phyloP scores from a whole-genome alignment of 768 basidiomycete species.

The Lactarius vividus region DNA sequence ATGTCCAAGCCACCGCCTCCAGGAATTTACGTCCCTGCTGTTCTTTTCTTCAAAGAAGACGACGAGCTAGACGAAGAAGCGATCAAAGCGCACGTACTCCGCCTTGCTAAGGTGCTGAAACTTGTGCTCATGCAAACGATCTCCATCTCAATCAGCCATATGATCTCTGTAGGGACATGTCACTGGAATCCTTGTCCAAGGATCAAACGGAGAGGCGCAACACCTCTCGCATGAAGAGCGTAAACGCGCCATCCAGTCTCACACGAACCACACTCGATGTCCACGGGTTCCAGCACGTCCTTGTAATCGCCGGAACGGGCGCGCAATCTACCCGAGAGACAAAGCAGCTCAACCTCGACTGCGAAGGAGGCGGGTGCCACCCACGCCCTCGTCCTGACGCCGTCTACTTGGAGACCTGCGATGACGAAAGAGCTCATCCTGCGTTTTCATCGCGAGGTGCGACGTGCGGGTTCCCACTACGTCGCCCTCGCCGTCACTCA shows the following conservation, averaged over 20 bases:
- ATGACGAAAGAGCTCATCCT: conserved; percentile 65
- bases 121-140: background rate
- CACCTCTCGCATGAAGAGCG: conserved; percentile 74
- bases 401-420: conserved; percentile 63
- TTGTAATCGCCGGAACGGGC: conserved; percentile 82
- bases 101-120: conserved; percentile 60
- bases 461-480: conserved; percentile 17
- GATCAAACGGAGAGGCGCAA: conserved; percentile 74
- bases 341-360: conserved; percentile 60
- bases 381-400: conserved; percentile 72
- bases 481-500: conserved; percentile 18
- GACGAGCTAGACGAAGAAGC: conserved; percentile 68
- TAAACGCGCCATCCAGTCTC: conserved; percentile 54
- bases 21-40: conserved; percentile 76
- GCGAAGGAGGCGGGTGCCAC: conserved; percentile 82
- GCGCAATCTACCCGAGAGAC: conserved; percentile 79
- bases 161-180: conserved; percentile 55
- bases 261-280: conserved; percentile 71
- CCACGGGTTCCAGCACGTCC: conserved; percentile 61
- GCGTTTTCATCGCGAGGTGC: conserved; percentile 62
- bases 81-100: conserved; percentile 65
- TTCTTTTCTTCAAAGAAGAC: conserved; percentile 67
- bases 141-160: conserved; percentile 18
- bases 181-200: conserved; percentile 69
- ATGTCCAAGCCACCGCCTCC: conserved; percentile 48